Base-by-base conservation (phyloP, 805 yeast genomes). In the Sugiyamaella lignohabitans region DNA sequence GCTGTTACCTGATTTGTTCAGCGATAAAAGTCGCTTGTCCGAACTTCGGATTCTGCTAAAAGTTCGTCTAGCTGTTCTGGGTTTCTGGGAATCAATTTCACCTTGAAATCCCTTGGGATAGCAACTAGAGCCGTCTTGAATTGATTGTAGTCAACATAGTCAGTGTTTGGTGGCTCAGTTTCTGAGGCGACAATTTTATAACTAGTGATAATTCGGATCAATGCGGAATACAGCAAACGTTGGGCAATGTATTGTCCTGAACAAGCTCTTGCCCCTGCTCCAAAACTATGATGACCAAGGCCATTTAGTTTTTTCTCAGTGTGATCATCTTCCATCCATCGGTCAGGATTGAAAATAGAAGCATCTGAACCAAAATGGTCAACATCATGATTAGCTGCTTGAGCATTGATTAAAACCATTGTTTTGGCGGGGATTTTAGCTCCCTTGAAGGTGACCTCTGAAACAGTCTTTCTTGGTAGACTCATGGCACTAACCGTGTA, bases 401-500 rank as follows among this genome's bases (percentile, higher is more conserved):
- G 81, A 1, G 84, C 73, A 57, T 83, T 83, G 84, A 84, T 78
- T 38, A 80, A 67, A 42, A 83, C 55, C 0, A 72, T 66, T 0
- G 87, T 79, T 1, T 75, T 75, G 6, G 61, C 55, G 0, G 87
- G 87, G 17, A 84, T 76, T 1, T 64, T 50, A 2, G 63, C 60
- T 21, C 68, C 58, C 3, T 60, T 61, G 55, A 70, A 73, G 1
- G 48, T 40, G 6, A 83, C 72, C n/a, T 68, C 70, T 42, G 68
- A 72, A 2, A 84, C 76, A 2, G 84, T 76, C 21, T 66, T 65
- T 51, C 91, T 65, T 0, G 91, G 89, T 35, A 84, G 65, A 17
- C 80, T 67, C 58, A 82, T 66, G 1, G 91, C 87, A 35, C 82
- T 65, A 1, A 83, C 88, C 0, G 87, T 75, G 51, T 79, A 80